phyloP scores from a whole-genome alignment of 192 early-diverging fungal species.

The Coemansia sp. region DNA sequence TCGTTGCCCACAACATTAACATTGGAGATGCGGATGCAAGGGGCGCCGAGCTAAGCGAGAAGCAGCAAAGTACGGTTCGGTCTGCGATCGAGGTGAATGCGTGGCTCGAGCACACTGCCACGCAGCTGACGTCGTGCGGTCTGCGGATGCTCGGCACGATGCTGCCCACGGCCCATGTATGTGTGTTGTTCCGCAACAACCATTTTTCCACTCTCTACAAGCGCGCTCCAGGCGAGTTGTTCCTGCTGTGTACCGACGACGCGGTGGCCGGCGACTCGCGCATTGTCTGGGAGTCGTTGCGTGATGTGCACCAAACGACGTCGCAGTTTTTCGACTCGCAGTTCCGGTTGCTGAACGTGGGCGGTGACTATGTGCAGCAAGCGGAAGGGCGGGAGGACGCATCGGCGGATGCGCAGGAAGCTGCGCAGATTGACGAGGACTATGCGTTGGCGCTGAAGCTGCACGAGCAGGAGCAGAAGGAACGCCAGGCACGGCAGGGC shows the following conservation, averaged over 20 bases:
- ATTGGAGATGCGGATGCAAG: not conserved
- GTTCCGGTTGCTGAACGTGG: constrained; percentile 33
- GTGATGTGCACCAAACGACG: constrained; percentile 62
- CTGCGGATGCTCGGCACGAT: constrained; percentile 64
- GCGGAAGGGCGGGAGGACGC: not conserved
- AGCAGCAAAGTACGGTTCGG: not conserved
- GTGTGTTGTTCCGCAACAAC: constrained; percentile 93
- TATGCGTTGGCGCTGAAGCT: constrained; percentile 50
- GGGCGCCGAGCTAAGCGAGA: constrained; percentile 1
- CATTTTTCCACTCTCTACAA: constrained; percentile 81
- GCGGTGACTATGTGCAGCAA: constrained; percentile 25
- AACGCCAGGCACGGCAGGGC: constrained; percentile 21
- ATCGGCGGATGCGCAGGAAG: not conserved
- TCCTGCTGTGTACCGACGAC: constrained; percentile 70
- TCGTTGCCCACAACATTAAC: not conserved
- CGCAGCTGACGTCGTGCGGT: constrained; percentile 85
- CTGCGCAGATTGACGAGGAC: constrained; percentile 46
- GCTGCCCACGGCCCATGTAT: constrained; percentile 59
- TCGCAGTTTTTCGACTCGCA: constrained; percentile 63
- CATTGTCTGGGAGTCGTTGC: constrained; percentile 73
- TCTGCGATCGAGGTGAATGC: constrained; percentile 54
- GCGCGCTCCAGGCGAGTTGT: constrained; percentile 53
- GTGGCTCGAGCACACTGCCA: constrained; percentile 73
- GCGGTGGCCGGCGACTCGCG: constrained; percentile 62
- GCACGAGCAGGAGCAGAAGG: constrained; percentile 44